Evolutionary conservation across 495 filamentous ascomycete species (phyloP).

Genomic region (Annulohypoxylon bovei): DNA sequence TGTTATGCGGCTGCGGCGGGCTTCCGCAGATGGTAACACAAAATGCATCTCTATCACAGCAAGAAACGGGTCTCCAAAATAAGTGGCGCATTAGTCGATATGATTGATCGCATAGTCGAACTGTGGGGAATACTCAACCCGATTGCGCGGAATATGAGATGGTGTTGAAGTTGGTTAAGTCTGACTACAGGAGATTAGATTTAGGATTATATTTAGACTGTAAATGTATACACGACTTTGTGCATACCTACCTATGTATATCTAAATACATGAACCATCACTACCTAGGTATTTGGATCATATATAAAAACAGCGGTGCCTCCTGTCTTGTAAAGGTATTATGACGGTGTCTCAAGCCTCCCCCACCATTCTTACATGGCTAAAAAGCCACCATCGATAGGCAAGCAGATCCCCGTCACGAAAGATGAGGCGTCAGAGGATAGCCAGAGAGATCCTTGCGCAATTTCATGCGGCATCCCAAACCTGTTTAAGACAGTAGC

Average conservation of each 20-base stretch:
- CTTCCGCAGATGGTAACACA: background rate
- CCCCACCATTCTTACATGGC: slow-evolving; percentile 5
- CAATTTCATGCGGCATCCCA: slow-evolving; percentile 47
- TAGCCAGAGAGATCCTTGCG: slow-evolving; percentile 50
- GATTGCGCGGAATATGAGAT: background rate
- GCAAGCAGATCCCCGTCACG: slow-evolving; percentile 46
- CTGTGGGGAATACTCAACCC: background rate
- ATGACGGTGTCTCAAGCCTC: no score
- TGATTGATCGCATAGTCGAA: background rate
- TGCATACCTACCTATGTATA: no score
- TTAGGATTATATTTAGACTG: no score
- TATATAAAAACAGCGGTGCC: no score
- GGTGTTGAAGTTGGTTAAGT: no score
- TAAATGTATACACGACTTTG: no score
- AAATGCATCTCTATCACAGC: background rate
- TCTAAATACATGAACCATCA: no score
- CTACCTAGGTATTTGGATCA: no score
- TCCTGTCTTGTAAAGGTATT: no score
- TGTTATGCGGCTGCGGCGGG: background rate
- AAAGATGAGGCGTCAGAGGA: slow-evolving; percentile 46
- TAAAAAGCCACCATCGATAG: slow-evolving; percentile 47
- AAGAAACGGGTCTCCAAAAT: background rate
- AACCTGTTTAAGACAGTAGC: slow-evolving; percentile 43
- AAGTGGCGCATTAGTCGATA: background rate
- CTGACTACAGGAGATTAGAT: no score